Evolutionary conservation across 495 filamentous ascomycete species (phyloP).

Genomic region (Alectoria sarmentosa): DNA sequence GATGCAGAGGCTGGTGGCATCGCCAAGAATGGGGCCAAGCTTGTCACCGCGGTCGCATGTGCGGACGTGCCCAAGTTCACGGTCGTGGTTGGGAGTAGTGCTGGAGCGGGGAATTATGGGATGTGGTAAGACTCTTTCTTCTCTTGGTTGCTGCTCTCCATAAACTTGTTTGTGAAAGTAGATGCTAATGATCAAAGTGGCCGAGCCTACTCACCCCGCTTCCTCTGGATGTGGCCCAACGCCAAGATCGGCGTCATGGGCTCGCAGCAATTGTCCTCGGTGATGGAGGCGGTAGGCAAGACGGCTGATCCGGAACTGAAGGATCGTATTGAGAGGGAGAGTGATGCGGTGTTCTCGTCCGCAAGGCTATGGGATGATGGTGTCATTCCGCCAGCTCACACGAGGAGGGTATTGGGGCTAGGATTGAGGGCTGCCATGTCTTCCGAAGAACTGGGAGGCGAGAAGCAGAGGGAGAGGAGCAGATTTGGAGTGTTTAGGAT

Average conservation of each 20-base stretch:
- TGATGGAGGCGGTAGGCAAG: constrained; percentile 93
- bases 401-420: constrained; percentile 72
- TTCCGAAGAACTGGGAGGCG: constrained; percentile 47
- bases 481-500: constrained; percentile 96
- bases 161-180: neutral
- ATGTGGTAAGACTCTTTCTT: constrained; percentile 52
- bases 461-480: constrained; percentile 51
- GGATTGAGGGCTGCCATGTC: constrained; percentile 72
- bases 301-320: constrained; percentile 74
- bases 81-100: constrained; percentile 81
- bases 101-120: constrained; percentile 72
- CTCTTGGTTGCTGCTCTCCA: neutral
- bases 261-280: constrained; percentile 79
- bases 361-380: constrained; percentile 96
- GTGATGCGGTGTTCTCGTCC: constrained; percentile 77
- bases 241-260: constrained; percentile 96
- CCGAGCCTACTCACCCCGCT: constrained; percentile 83
- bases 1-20: constrained; percentile 93
- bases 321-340: constrained; percentile 82
- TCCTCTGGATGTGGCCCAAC: constrained; percentile 98
- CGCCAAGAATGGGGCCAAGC: constrained; percentile 95
- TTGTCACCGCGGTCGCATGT: constrained; percentile 93
- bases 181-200: constrained; percentile 46
- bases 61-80: constrained; percentile 97
- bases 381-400: constrained; percentile 84